Percentiles rank a stretch among this genome's conserved stretches.
phyloP scores from a whole-genome alignment of 2,329 filamentous ascomycete genomes.

The Lasiodiplodia sp. region DNA sequence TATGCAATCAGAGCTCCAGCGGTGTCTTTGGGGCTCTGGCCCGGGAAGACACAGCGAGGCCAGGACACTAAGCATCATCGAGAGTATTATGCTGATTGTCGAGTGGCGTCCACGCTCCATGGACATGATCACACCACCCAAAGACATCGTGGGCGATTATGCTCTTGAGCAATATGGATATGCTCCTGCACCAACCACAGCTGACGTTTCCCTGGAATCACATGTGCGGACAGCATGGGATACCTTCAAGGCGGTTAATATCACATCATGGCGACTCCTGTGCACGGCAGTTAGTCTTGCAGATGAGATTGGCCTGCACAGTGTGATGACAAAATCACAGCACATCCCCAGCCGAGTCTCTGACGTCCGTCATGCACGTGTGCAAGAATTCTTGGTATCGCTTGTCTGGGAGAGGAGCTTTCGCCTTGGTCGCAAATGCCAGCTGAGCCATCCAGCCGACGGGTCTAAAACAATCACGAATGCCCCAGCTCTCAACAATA shows the following conservation, averaged over 20 bases:
- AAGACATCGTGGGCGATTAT: background rate
- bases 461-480: background rate
- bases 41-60: background rate
- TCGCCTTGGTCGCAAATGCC: background rate
- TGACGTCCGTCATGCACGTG: background rate
- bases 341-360: background rate
- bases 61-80: background rate
- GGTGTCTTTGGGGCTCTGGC: background rate
- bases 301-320: slow-evolving; percentile 5
- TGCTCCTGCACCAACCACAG: background rate
- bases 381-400: background rate
- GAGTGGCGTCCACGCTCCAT: background rate
- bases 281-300: background rate
- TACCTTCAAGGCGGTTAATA: background rate
- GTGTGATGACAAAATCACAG: background rate
- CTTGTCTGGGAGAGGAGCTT: background rate
- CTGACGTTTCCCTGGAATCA: background rate
- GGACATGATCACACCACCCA: background rate
- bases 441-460: background rate
- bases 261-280: background rate
- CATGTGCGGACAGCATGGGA: background rate
- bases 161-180: background rate
- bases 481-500: background rate
- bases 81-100: background rate
- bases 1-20: background rate